Evolutionary conservation across 2,329 filamentous ascomycete genomes (phyloP), one percentile per base, ranked within the genome.

Genomic region (Alternaria arbusti): DNA sequence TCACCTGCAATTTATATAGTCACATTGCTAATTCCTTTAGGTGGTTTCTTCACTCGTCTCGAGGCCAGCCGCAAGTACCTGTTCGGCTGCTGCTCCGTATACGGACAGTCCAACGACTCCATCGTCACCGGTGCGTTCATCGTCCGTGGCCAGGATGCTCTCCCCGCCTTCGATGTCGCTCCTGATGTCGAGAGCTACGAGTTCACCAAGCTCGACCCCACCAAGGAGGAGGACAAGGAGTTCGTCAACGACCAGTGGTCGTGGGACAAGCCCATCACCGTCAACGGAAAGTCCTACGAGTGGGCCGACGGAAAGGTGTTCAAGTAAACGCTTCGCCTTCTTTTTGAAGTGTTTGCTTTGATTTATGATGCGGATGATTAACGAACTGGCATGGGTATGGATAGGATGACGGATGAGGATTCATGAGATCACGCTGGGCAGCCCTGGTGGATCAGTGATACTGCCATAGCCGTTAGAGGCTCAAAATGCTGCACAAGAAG

Each of bases 41-140:
- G 92, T 84, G 96, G 96, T 82, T 97, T 99, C 89, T 97, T 97
- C 86, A 88, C 89, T 82, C 96, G 96, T 87, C 93, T 99, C 65
- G 96, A 99, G 88, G 96, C 82, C 70, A 97, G 93, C 80, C 94
- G 96, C 87, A 99, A 99, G 91, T 97, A 93, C 88, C 84, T 99
- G 81, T 98, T 99, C 85, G 96, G 96, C 76, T 89, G 87, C 78
- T 89, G 89, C 76, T 95, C 92, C 73, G 96, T 99, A 73, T 99
- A 92, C 82, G 96, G 96, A 79, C 83, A 87, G 82, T 90, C 89
- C 88, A 94, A 97, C 85, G 88, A 94, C 87, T 96, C 92, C 67
- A 85, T 97, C 81, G 93, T 99, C 80, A 87, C 92, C 82, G 96
- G 96, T 86, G 96, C 93, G 70, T 98, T 97, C 84, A 85, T 99